Base-by-base conservation (phyloP, 2,329 filamentous ascomycete species). In the Meredithiella fracta region DNA sequence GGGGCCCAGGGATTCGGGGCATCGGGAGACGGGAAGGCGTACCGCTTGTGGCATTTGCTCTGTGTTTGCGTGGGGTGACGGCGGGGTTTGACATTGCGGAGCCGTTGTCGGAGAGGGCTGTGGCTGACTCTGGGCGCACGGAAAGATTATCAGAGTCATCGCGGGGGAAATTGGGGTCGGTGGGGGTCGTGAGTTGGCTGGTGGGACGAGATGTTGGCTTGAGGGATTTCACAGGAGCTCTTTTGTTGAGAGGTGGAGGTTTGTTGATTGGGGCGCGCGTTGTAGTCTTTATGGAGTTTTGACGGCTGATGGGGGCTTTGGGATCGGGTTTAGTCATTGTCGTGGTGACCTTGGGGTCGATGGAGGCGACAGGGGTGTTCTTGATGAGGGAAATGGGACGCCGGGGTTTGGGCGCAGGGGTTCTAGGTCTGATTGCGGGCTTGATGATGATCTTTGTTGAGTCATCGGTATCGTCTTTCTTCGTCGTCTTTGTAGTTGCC, bases 1-100 rank as follows among this genome's bases (percentile, higher is more conserved):
- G 73, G 3, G 70, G 67, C 3, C 42, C 69, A 1, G 66, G 56
- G 57, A 65, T 63, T 59, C 68, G 64, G 47, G 69, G 65, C n/a
- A 72, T 61, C 4, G 65, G 63, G 1, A 67, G 63, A 25, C 67
- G 64, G 2, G 67, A 66, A 58, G 65, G 63, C 15, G 50, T 57
- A 57, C n/a, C 63, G 59, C 26, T 61, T n/a, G n/a, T n/a, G 55
- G 23, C 51, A 17, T 47, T 50, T 11, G 55, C 38, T 3, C 49
- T 37, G 14, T 50, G n/a, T 26, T 53, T 56, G 2, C 38, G 49
- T 8, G 55, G 55, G 4, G 47, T 56, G 6, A 20, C 34, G 1
- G n/a, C 17, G 38, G 23, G 52, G 26, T 9, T 47, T 1, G 55
- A 53, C 25, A 31, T 56, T 20, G 51, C 51, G n/a, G 55, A 56